A percentile compares a stretch with the other conserved stretches of the same genome.
Evolutionary conservation across 2,329 filamentous ascomycete genomes (phyloP).

Genomic region (Penicillium sclerotigenum): DNA sequence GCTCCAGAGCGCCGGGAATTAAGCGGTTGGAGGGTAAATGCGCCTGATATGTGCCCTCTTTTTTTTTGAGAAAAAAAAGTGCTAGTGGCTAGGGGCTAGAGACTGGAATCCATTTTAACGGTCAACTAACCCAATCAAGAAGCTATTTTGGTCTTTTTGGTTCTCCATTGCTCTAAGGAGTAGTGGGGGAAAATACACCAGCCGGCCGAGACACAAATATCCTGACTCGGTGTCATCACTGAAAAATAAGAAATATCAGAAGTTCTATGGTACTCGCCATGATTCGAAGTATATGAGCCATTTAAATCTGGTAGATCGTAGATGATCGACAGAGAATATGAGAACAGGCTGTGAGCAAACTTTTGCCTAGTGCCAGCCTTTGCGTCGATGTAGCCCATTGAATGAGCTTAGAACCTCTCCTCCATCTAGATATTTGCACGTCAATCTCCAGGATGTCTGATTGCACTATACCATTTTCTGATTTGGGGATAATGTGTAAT

Average conservation of each 20-base stretch:
- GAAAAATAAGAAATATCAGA: not conserved
- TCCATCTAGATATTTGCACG: not conserved
- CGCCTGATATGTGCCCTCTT: not conserved
- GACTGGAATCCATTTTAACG: constrained; percentile 10
- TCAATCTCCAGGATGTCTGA: constrained; percentile 1
- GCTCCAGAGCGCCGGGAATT: not conserved
- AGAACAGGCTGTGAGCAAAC: not conserved
- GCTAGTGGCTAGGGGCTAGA: not conserved
- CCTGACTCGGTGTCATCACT: not conserved
- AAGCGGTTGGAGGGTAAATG: not conserved
- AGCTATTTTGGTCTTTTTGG: not conserved
- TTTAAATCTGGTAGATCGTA: not conserved
- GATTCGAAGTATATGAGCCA: not conserved
- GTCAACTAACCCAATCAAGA: constrained; percentile 15
- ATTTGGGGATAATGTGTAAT: not conserved
- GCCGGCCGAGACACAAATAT: not conserved
- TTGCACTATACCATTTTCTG: not conserved
- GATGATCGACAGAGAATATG: not conserved
- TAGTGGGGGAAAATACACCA: not conserved
- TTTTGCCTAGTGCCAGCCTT: not conserved
- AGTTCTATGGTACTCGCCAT: not conserved
- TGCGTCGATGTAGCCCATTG: not conserved
- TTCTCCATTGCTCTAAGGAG: not conserved
- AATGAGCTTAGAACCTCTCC: not conserved
- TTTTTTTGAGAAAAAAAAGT: not conserved